These are phyloP conservation scores for Typha latifolia DNA, from an alignment of 176 grass and related monocot genomes.

Conservation along the genomic window DNA sequence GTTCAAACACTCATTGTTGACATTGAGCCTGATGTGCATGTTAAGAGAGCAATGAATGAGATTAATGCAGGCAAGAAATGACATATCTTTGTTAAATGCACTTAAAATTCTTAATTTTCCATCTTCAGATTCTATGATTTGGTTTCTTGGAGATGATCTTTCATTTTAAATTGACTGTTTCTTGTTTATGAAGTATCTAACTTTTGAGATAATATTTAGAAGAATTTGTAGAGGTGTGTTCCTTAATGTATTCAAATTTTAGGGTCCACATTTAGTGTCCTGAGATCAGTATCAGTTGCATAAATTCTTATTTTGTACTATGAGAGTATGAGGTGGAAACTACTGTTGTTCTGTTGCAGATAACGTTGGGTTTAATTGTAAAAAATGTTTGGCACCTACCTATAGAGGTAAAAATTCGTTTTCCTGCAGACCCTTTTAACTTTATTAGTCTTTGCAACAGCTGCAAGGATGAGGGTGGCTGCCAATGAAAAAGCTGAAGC, in stretches of 20 bases:
- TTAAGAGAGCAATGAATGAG: slow-evolving; percentile 59
- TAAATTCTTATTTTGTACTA: too few relatives aligned
- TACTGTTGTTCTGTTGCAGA: too few relatives aligned
- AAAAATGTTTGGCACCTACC: background rate
- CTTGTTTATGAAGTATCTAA: too few relatives aligned
- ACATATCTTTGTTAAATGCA: background rate
- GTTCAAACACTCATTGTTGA: slow-evolving; percentile 55
- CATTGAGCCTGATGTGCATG: slow-evolving; percentile 51
- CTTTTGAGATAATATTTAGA: too few relatives aligned
- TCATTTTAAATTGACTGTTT: too few relatives aligned
- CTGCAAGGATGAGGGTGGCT: slow-evolving; percentile 51
- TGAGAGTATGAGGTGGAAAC: too few relatives aligned
- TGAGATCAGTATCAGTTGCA: too few relatives aligned
- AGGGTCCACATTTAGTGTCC: too few relatives aligned
- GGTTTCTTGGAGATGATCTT: too few relatives aligned
- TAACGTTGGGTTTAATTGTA: background rate
- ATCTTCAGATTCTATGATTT: background rate
- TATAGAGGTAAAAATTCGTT: background rate
- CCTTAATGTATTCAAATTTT: too few relatives aligned
- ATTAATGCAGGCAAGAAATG: slow-evolving; percentile 41
- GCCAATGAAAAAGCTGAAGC: slow-evolving; percentile 57
- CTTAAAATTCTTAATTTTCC: background rate
- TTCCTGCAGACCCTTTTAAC: background rate
- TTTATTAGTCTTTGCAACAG: slow-evolving; percentile 19
- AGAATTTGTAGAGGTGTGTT: too few relatives aligned